Evolutionary conservation across 352 stramenopile genomes (phyloP).

Genomic region (Aphanomyces invadans): DNA sequence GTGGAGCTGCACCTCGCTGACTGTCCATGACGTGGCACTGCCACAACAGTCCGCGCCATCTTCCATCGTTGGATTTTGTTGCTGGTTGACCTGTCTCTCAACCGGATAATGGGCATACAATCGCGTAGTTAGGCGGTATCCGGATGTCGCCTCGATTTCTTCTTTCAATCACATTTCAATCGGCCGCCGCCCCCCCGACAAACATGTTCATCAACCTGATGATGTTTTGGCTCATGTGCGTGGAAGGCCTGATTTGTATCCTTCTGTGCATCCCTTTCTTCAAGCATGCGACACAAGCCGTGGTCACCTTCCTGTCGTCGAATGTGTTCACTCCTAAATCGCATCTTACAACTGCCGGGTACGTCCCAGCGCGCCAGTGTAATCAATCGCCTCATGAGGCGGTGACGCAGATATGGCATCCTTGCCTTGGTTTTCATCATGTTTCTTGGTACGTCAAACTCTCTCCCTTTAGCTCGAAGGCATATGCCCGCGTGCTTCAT

Average conservation of each 20-base stretch:
- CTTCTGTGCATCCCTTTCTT: conserved; percentile 51
- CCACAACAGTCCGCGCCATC: no score
- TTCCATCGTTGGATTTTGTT: no score
- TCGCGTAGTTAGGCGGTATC: not conserved
- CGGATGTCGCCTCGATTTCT: not conserved
- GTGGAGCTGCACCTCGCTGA: no score
- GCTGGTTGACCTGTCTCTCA: not conserved
- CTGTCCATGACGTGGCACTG: no score
- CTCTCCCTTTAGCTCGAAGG: no score
- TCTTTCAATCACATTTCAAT: not conserved
- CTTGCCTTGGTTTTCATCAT: conserved; percentile 57
- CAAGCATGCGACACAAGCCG: conserved; percentile 41
- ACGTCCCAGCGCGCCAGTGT: no score
- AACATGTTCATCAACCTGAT: conserved; percentile 54
- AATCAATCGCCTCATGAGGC: no score
- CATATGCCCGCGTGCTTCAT: no score
- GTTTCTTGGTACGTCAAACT: conserved; percentile 66
- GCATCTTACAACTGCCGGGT: conserved; percentile 34
- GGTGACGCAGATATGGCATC: conserved; percentile 33
- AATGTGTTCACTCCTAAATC: conserved; percentile 42
- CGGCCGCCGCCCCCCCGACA: no score
- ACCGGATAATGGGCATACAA: not conserved
- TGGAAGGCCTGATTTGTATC: conserved; percentile 41
- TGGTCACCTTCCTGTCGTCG: conserved; percentile 52
- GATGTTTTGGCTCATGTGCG: conserved; percentile 50